Percentiles rank a stretch among this genome's conserved stretches.
Conservation (phyloP, 306 rosid species). For the Hippophae tibetana region DNA sequence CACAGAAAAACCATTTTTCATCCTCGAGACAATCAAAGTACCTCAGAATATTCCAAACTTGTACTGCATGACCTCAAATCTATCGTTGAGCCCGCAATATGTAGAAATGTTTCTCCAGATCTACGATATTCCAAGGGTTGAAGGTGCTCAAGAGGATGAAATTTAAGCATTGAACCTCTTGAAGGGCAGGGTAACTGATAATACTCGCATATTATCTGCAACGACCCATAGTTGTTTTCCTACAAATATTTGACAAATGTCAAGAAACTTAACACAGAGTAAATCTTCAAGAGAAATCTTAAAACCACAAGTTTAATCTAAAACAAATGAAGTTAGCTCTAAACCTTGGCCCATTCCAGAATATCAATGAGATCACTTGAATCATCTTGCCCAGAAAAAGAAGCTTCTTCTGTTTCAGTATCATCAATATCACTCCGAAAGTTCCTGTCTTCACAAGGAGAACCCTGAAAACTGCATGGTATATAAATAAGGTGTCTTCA, state of each 20-base stretch:
- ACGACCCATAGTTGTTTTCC: slow-evolving; percentile 61
- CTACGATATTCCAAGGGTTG: slow-evolving; percentile 51
- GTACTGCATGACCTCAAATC: slow-evolving; percentile 64
- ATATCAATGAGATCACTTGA: slow-evolving; percentile 67
- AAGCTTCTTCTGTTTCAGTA: slow-evolving; percentile 86
- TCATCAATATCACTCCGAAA: slow-evolving; percentile 92
- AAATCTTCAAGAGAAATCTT: neutral
- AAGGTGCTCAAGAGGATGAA: slow-evolving; percentile 66
- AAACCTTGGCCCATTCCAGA: slow-evolving; percentile 97
- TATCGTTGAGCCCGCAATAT: slow-evolving; percentile 50
- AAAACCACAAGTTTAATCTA: neutral
- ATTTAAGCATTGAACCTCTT: slow-evolving; percentile 53
- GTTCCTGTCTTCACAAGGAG: slow-evolving; percentile 89
- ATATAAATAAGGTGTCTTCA: slow-evolving; percentile 2
- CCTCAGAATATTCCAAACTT: slow-evolving; percentile 59
- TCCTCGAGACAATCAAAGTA: slow-evolving; percentile 5
- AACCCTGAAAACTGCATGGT: slow-evolving; percentile 81
- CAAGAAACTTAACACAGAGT: slow-evolving; percentile 9
- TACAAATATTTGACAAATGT: slow-evolving; percentile 27
- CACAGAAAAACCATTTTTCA: neutral
- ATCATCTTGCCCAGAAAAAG: slow-evolving; percentile 93
- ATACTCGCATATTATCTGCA: slow-evolving; percentile 67
- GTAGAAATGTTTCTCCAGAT: slow-evolving; percentile 35
- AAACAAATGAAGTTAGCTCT: neutral
- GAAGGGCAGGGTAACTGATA: slow-evolving; percentile 51